Conservation (phyloP, 306 rosid species). For the Vigna angularis region DNA sequence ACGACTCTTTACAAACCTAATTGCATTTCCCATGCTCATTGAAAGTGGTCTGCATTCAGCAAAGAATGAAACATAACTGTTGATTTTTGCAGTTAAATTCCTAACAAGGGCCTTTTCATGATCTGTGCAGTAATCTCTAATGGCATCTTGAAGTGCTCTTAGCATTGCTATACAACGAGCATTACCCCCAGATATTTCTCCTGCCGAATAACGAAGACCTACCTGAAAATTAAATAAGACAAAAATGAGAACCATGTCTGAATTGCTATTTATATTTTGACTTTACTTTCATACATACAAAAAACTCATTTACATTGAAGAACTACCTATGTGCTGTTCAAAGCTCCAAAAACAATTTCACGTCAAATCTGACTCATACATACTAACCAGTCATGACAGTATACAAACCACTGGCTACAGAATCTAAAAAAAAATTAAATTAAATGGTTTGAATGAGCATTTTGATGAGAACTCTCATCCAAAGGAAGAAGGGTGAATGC, state of each 20-base stretch:
- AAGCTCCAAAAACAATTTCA: constrained; percentile 12
- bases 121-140: constrained; percentile 81
- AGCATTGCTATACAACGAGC: constrained; percentile 93
- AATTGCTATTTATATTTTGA: not conserved
- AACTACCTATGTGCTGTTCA: not conserved
- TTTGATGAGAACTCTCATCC: not conserved
- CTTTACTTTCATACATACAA: not conserved
- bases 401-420: constrained; percentile 12
- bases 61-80: constrained; percentile 77
- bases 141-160: constrained; percentile 78
- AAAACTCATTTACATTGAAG: not conserved
- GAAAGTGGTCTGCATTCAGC: constrained; percentile 89
- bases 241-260: not conserved
- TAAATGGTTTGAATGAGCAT: not conserved
- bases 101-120: constrained; percentile 66
- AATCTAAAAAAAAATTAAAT: constrained; percentile 5
- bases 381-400: not conserved
- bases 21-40: constrained; percentile 89
- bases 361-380: constrained; percentile 4
- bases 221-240: constrained; percentile 59
- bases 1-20: constrained; percentile 72
- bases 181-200: constrained; percentile 78
- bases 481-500: not conserved
- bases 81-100: constrained; percentile 82
- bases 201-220: constrained; percentile 75